phyloP scores from a whole-genome alignment of 306 rosid species.

The Citrullus mucosospermus region DNA sequence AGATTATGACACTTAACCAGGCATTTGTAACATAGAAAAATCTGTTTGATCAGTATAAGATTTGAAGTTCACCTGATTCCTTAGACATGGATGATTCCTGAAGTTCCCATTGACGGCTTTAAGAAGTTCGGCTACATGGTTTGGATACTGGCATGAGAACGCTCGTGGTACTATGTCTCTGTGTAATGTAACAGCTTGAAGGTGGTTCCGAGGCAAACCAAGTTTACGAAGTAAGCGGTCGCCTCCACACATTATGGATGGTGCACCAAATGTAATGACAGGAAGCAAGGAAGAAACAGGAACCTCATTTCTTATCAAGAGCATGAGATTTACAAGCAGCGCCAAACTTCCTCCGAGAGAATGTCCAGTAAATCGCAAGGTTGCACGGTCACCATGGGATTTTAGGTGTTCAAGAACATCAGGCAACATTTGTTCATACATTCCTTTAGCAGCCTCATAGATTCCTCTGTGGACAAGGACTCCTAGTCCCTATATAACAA shows the following conservation, averaged over 20 bases:
- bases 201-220: constrained; percentile 61
- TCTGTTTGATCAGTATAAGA: not conserved
- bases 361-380: constrained; percentile 84
- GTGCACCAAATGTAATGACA: constrained; percentile 85
- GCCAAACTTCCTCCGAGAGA: constrained; percentile 99
- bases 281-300: constrained; percentile 76
- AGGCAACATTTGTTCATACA: constrained; percentile 81
- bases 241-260: constrained; percentile 91
- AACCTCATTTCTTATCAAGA: constrained; percentile 57
- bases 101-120: constrained; percentile 79
- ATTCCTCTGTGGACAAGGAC: constrained; percentile 91
- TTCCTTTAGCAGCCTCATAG: constrained; percentile 95
- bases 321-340: constrained; percentile 73
- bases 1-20: not conserved
- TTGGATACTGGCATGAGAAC: constrained; percentile 86
- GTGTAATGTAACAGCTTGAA: constrained; percentile 76
- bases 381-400: constrained; percentile 46
- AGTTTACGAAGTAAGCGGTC: constrained; percentile 56
- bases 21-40: not conserved
- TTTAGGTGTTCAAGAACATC: constrained; percentile 57
- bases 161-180: constrained; percentile 95
- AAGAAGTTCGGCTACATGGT: constrained; percentile 66
- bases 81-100: constrained; percentile 81
- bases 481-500: constrained; percentile 45
- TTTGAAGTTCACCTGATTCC: constrained; percentile 44